These are phyloP conservation scores for Bryum argenteum DNA, from an alignment of 225 moss, liverwort and hornwort genomes.

Conservation along the genomic window DNA sequence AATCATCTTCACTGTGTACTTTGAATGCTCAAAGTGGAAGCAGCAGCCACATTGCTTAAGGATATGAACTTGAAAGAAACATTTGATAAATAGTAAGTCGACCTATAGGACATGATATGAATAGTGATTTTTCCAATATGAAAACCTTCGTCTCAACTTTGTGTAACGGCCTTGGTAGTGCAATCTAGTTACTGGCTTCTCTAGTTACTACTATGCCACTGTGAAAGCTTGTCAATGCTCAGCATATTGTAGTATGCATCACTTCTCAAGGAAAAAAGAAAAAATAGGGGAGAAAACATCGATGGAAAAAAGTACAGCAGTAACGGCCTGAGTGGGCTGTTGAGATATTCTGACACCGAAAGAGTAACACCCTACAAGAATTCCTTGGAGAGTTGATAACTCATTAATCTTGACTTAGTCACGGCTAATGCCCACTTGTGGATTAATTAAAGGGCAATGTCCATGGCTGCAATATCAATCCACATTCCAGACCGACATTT, in stretches of 20 bases:
- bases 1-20: constrained; percentile 11
- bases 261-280: too few relatives aligned
- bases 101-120: too few relatives aligned
- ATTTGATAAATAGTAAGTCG: too few relatives aligned
- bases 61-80: too few relatives aligned
- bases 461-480: constrained; percentile 25
- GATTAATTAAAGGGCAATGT: neutral
- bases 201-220: neutral
- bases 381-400: neutral
- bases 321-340: neutral
- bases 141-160: too few relatives aligned
- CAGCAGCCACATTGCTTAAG: constrained; percentile 1
- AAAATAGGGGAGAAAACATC: too few relatives aligned
- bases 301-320: neutral
- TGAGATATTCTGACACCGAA: neutral
- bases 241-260: too few relatives aligned
- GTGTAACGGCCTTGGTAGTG: too few relatives aligned
- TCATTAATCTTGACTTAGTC: constrained; percentile 19
- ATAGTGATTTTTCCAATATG: too few relatives aligned
- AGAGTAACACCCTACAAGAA: neutral
- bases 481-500: constrained; percentile 20
- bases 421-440: constrained; percentile 4
- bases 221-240: too few relatives aligned
- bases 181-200: neutral
- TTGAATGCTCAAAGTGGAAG: constrained; percentile 18